Evolutionary conservation across 1,139 yeast species (phyloP).

Genomic region (Ogataea hybrid): DNA sequence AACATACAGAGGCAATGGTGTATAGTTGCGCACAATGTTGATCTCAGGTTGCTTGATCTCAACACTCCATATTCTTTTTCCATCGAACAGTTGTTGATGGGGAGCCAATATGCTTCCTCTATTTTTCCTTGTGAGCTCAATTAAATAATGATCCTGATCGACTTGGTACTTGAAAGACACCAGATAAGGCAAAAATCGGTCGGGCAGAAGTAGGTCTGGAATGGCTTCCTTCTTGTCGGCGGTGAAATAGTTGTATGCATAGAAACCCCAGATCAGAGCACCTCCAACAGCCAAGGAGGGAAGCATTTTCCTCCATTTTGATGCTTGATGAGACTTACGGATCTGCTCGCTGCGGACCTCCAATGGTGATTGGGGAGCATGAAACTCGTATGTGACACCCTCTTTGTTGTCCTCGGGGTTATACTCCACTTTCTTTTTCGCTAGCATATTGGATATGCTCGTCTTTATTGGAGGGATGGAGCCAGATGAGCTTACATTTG

Average conservation of each 20-base stretch:
- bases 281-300: slow-evolving; percentile 55
- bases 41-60: slow-evolving; percentile 92
- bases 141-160: slow-evolving; percentile 64
- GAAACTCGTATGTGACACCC: slow-evolving; percentile 59
- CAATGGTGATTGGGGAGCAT: slow-evolving; percentile 47
- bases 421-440: slow-evolving; percentile 41
- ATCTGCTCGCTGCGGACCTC: slow-evolving; percentile 35
- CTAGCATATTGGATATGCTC: slow-evolving; percentile 30
- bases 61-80: slow-evolving; percentile 78
- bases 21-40: slow-evolving; percentile 82
- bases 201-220: slow-evolving; percentile 52
- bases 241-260: slow-evolving; percentile 48
- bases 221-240: slow-evolving; percentile 40
- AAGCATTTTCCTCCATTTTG: slow-evolving; percentile 31
- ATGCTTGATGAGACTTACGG: slow-evolving; percentile 15
- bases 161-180: slow-evolving; percentile 67
- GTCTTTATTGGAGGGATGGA: slow-evolving; percentile 39
- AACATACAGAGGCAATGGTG: slow-evolving; percentile 76
- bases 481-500: slow-evolving; percentile 23
- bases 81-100: slow-evolving; percentile 55
- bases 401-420: slow-evolving; percentile 53
- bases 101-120: slow-evolving; percentile 40
- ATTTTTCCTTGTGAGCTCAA: slow-evolving; percentile 62
- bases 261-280: slow-evolving; percentile 61
- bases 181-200: slow-evolving; percentile 63